Evolutionary conservation across 441 rosid species (phyloP), one percentile per base, ranked within the genome.

Genomic region (Pelargonium myrrhifolium): DNA sequence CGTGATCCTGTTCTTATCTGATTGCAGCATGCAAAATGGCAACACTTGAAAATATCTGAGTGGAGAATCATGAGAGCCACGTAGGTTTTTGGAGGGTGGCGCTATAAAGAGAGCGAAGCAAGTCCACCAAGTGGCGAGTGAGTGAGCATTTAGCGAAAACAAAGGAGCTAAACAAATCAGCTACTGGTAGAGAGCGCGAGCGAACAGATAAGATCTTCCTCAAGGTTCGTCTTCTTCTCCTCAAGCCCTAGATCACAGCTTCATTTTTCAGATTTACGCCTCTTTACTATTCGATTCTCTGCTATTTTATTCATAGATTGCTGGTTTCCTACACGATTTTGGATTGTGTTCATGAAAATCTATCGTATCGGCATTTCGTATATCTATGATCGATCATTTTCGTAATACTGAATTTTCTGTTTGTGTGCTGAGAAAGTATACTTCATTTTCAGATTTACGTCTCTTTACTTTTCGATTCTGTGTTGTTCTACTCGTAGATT

Each of bases 161-260:
- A 6, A 40, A 8, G 9, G 10, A 42, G 47, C 53, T 1, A 8
- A 8, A 2, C 3, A 2, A 8, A 2, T 42, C 12, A 18, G 60
- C 18, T 21, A 53, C 9, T 53, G 60, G 60, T 20, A 53, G 60
- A 53, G 60, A 18, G 60, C 60, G 12, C 60, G n/a, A 53, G 60
- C 10, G 11, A 53, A 10, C 24, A 53, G 60, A 53, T 53, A 53
- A 53, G 60, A 53, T 53, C 3, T 14, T 18, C 24, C 8, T 6
- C 9, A 9, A 53, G 60, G 60, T 53, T 53, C 60, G 24, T 53
- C 60, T 7, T 53, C 60, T 51, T 51, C 53, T 9, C 14, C 47
- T 2, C 47, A 6, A 47, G 15, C 53, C 53, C 53, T 47, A 47
- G 53, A n/a, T 49, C 55, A 20, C 55, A 11, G 10, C 51, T n/a